Evolutionary conservation across 2,329 filamentous ascomycete species (phyloP), one percentile per base, ranked within the genome.

Genomic region (Dactylellina parvicollis): DNA sequence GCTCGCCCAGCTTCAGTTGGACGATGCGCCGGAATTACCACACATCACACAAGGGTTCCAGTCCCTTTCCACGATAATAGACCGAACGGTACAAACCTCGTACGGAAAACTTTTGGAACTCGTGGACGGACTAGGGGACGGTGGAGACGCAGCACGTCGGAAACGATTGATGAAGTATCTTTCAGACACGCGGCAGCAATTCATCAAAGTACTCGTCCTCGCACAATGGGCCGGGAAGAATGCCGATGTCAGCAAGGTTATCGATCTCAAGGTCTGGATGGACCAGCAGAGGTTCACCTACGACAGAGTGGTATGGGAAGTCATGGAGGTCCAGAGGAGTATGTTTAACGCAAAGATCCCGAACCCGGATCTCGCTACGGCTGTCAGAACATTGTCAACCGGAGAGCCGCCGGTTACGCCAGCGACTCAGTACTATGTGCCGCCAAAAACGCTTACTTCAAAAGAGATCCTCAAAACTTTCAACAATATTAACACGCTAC

Each of bases 121-220:
- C 4, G 59, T 77, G 9, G 76, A 76, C n/a, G 55, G 56, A 36
- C 46, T 78, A 10, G 69, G 76, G 40, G 67, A 75, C 22, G 65
- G 50, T 18, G 75, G 73, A 18, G 94, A 92, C 78, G 78, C 91
- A 10, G 84, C 85, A 30, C 96, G 96, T 82, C 97, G 96, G 81
- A 82, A 87, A 26, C 82, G 84, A 34, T 80, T 97, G 59, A 81
- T 96, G 70, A 87, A 90, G 44, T 96, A 95, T 82, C 88, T 90
- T 7, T 89, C 94, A 79, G 86, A 88, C 20, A 87, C 90, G 78
- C 89, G 96, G 78, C 88, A 89, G 28, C 92, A 92, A 82, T 98
- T 96, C 84, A 92, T 96, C 80, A 98, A 99, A 82, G 87, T 93
- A 5, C 84, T 97, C 18, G 92, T 99, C 20, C 89, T 99, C 49